These are phyloP conservation scores for Mycena epipterygia DNA, from an alignment of 768 basidiomycete species.

Conservation along the genomic window DNA sequence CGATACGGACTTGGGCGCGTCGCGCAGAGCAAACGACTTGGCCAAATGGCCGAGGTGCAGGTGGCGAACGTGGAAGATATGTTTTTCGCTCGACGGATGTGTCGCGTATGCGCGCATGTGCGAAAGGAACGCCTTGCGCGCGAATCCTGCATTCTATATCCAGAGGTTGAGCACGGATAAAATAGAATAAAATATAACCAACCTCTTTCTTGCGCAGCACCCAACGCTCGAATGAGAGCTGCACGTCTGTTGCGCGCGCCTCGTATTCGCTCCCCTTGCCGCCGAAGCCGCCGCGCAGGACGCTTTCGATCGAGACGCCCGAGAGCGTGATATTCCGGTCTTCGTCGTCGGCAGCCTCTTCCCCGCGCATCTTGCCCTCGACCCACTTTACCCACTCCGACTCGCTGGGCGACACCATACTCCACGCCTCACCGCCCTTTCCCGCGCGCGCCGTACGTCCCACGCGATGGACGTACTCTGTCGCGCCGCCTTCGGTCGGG, in stretches of 20 bases:
- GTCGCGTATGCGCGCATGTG: constrained; percentile 98
- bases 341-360: constrained; percentile 46
- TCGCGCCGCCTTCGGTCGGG: constrained; percentile 96
- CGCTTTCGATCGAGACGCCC: constrained; percentile 73
- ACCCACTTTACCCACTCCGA: constrained; percentile 93
- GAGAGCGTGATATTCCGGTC: constrained; percentile 65
- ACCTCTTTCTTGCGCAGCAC: constrained; percentile 82
- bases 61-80: constrained; percentile 95
- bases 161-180: constrained; percentile 2
- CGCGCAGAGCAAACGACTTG: constrained; percentile 91
- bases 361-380: constrained; percentile 81
- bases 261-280: constrained; percentile 87
- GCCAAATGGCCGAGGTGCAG: constrained; percentile 96
- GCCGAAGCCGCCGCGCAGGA: constrained; percentile 88
- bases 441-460: constrained; percentile 98
- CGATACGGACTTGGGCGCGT: constrained; percentile 76
- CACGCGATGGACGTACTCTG: constrained; percentile 97
- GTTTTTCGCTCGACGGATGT: constrained; percentile 94
- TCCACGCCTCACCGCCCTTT: constrained; percentile 96
- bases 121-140: constrained; percentile 90
- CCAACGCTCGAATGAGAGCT: constrained; percentile 96
- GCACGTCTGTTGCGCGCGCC: constrained; percentile 93
- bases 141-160: constrained; percentile 78
- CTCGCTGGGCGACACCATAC: constrained; percentile 90
- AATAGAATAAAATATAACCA: constrained; percentile 45